Conservation (phyloP, 1,284 basidiomycete genomes). For the Sporisorium graminicola region DNA sequence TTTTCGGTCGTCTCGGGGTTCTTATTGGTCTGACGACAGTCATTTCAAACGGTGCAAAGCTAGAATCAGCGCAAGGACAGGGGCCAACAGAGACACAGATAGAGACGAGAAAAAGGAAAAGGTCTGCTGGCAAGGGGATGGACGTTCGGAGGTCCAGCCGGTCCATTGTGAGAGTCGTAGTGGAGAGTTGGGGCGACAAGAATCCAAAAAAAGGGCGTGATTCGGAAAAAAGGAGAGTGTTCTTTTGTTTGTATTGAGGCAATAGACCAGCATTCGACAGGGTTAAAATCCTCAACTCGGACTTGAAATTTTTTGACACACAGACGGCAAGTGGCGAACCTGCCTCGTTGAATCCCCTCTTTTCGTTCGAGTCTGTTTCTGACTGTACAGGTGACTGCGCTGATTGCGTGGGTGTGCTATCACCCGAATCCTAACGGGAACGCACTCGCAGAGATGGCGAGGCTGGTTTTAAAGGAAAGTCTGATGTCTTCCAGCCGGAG, state of each 20-base stretch:
- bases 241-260: neutral
- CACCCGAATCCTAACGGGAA: neutral
- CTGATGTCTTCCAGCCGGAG: too few relatives aligned
- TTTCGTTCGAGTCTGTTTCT: neutral
- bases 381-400: neutral
- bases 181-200: neutral
- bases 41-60: neutral
- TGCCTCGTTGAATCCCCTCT: too few relatives aligned
- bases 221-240: neutral
- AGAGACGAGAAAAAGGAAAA: too few relatives aligned
- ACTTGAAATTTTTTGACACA: neutral
- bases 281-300: neutral
- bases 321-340: neutral
- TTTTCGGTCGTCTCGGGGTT: neutral
- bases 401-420: neutral
- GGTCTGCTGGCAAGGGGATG: conserved; percentile 1
- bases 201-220: neutral
- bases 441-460: neutral
- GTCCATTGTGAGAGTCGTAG: neutral
- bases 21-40: neutral
- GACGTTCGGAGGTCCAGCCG: too few relatives aligned
- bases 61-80: too few relatives aligned
- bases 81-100: too few relatives aligned
- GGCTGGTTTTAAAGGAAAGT: neutral
- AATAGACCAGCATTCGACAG: neutral